These are phyloP conservation scores for Xenosphaeropsis pyriputrescens DNA, from an alignment of 2,329 filamentous ascomycete genomes.

Conservation along the genomic window DNA sequence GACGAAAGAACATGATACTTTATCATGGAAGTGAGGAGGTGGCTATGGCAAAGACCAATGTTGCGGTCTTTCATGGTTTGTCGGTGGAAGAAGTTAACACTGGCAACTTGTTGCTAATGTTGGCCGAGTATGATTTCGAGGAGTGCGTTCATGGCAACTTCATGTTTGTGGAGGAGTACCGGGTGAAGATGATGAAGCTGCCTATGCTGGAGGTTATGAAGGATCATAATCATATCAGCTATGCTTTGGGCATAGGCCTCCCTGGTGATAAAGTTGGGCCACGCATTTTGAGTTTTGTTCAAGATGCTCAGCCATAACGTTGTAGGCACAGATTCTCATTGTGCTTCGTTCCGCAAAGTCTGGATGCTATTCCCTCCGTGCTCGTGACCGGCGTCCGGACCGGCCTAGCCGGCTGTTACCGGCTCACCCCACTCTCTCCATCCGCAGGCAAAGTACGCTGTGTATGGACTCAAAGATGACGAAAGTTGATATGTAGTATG, in stretches of 20 bases:
- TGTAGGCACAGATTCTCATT: no score
- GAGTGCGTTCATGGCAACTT: conserved; percentile 9
- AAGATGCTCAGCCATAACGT: not conserved
- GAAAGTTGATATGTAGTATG: no score
- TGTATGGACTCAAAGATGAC: no score
- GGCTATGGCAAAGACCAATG: not conserved
- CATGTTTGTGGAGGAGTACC: conserved; percentile 7
- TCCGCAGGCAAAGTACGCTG: no score
- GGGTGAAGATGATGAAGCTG: conserved; percentile 5
- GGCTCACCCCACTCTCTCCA: no score
- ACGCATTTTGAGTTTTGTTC: conserved; percentile 4
- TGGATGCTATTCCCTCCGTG: no score
- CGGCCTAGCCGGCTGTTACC: no score
- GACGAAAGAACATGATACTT: not conserved
- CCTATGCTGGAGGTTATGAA: conserved; percentile 8
- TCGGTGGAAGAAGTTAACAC: conserved; percentile 1
- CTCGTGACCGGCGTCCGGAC: no score
- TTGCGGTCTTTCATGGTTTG: not conserved
- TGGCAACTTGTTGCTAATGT: conserved; percentile 4
- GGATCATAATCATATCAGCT: conserved; percentile 10
- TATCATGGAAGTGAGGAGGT: not conserved
- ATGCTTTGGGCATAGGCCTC: conserved; percentile 8
- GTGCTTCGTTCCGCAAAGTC: no score
- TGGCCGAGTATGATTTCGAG: conserved; percentile 7
- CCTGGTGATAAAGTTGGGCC: conserved; percentile 1